Percentiles rank a stretch among this genome's conserved stretches.
Evolutionary conservation across 345 rosid species (phyloP).

Genomic region (Syzygium aromaticum): DNA sequence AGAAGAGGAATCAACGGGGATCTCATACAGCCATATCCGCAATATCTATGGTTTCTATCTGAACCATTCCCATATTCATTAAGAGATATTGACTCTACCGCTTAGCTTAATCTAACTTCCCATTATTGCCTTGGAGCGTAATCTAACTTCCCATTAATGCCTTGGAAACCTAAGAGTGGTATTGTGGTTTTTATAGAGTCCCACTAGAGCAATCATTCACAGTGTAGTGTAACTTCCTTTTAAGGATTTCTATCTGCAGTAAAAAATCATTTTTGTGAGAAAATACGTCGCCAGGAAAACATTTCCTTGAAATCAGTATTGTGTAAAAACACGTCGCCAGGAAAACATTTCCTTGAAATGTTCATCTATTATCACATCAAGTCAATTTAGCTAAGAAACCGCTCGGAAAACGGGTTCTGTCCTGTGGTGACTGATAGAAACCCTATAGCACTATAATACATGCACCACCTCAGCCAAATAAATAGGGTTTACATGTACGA

Average conservation of each 20-base stretch:
- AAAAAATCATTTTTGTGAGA: neutral
- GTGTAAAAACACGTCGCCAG: neutral
- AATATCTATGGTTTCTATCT: neutral
- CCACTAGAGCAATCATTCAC: neutral
- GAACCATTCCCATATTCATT: neutral
- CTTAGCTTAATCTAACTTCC: neutral
- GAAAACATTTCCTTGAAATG: neutral
- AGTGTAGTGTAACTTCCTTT: neutral
- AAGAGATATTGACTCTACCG: neutral
- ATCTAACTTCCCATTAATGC: neutral
- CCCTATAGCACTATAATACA: neutral
- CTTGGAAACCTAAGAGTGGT: neutral
- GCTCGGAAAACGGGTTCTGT: neutral
- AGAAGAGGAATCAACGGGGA: neutral
- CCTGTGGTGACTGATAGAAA: neutral
- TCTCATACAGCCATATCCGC: neutral
- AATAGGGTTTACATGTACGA: neutral
- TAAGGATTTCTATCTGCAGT: neutral
- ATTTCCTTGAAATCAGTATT: too few species aligned
- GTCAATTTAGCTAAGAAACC: neutral
- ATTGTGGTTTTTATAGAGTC: neutral
- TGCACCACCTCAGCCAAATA: neutral
- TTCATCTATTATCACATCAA: neutral
- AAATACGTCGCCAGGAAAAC: neutral
- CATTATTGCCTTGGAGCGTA: neutral